These are phyloP conservation scores for Punctularia strigosozonata DNA, from an alignment of 768 basidiomycete genomes.

Conservation along the genomic window DNA sequence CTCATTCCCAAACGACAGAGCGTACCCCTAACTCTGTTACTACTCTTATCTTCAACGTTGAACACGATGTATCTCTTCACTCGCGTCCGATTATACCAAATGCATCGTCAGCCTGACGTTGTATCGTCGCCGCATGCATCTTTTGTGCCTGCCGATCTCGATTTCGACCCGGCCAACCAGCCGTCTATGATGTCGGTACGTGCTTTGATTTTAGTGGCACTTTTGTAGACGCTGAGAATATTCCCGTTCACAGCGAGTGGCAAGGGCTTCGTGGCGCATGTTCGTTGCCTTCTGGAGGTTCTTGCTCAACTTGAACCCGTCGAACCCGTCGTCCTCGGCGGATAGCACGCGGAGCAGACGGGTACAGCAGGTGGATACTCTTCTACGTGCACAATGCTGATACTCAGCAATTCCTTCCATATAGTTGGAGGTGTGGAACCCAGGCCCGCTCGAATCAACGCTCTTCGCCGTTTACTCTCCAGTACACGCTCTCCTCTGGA, in stretches of 20 bases:
- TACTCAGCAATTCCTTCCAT: too few relatives aligned
- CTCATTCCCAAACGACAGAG: constrained; percentile 30
- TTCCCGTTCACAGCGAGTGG: constrained; percentile 13
- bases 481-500: constrained; percentile 63
- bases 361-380: constrained; percentile 48
- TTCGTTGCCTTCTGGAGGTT: constrained; percentile 54
- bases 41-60: constrained; percentile 40
- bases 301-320: constrained; percentile 46
- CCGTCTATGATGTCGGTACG: constrained; percentile 33
- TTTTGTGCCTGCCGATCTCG: constrained; percentile 41
- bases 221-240: constrained; percentile 19
- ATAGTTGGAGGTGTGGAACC: constrained; percentile 57
- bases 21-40: constrained; percentile 44
- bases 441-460: constrained; percentile 56
- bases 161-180: constrained; percentile 30
- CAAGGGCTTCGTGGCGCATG: too few relatives aligned
- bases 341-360: constrained; percentile 13
- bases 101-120: constrained; percentile 50
- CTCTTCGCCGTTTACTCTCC: constrained; percentile 75
- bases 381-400: too few relatives aligned
- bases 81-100: constrained; percentile 55
- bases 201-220: too few relatives aligned
- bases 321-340: constrained; percentile 6
- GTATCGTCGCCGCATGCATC: constrained; percentile 60
- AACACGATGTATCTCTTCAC: constrained; percentile 63